A percentile compares a stretch with the other conserved stretches of the same genome.
These are phyloP conservation scores for Nothophaeocryptopus gaeumannii DNA, from an alignment of 2,329 filamentous ascomycete genomes.

Conservation along the genomic window DNA sequence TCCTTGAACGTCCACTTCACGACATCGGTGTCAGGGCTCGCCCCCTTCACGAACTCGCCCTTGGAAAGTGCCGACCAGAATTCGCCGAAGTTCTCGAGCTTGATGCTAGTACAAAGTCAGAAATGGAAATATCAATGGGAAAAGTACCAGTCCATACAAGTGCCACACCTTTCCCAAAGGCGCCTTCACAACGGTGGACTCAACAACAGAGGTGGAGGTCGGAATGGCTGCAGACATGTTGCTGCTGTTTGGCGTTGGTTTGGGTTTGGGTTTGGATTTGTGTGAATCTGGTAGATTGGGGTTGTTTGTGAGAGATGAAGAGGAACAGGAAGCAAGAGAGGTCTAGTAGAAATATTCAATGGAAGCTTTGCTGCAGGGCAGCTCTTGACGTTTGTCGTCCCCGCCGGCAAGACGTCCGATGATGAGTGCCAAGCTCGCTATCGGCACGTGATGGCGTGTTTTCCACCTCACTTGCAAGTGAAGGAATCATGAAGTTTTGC, in stretches of 20 bases:
- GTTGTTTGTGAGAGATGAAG: too few relatives aligned
- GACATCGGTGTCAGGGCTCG: constrained; percentile 61
- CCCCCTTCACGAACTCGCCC: constrained; percentile 62
- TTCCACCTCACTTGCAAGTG: too few relatives aligned
- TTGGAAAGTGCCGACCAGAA: constrained; percentile 64
- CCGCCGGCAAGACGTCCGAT: too few relatives aligned
- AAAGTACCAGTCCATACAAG: constrained; percentile 25
- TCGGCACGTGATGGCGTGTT: too few relatives aligned
- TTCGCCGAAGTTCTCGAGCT: constrained; percentile 65
- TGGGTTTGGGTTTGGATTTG: neutral
- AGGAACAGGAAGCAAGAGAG: too few relatives aligned
- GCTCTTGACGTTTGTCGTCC: too few relatives aligned
- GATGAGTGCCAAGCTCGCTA: too few relatives aligned
- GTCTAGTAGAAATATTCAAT: too few relatives aligned
- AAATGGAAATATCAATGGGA: neutral
- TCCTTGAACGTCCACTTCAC: constrained; percentile 71
- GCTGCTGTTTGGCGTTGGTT: constrained; percentile 5
- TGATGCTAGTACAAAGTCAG: constrained; percentile 50
- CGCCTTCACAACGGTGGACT: constrained; percentile 66
- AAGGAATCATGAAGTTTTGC: too few relatives aligned
- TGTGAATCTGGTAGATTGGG: too few relatives aligned
- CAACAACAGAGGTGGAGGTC: constrained; percentile 63
- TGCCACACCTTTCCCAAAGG: constrained; percentile 68
- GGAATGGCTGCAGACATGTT: constrained; percentile 48
- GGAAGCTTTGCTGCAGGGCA: too few relatives aligned